Conservation (phyloP, 1,284 basidiomycete genomes). For the Rhizopogon parksii region DNA sequence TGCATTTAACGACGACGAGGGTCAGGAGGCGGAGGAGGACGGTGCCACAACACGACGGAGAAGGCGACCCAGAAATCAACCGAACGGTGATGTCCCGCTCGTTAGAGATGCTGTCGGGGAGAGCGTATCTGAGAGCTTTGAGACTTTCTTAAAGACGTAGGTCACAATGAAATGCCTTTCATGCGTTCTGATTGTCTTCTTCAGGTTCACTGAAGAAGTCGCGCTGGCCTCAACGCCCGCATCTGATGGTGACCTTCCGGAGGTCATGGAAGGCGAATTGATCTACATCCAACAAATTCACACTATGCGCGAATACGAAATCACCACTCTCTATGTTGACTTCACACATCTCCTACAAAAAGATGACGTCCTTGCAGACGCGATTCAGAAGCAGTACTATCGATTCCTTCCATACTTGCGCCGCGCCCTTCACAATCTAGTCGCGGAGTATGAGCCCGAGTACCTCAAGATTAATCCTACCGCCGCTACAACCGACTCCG, state of each 20-base stretch:
- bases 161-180: slow-evolving; percentile 25
- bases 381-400: slow-evolving; percentile 93
- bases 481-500: slow-evolving; percentile 68
- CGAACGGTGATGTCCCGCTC: slow-evolving; percentile 65
- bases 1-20: slow-evolving; percentile 52
- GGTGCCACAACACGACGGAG: slow-evolving; percentile 33
- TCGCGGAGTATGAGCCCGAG: slow-evolving; percentile 82
- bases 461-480: slow-evolving; percentile 91
- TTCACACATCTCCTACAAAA: slow-evolving; percentile 85
- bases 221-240: slow-evolving; percentile 69
- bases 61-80: slow-evolving; percentile 43
- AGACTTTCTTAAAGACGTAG: slow-evolving; percentile 85
- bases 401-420: slow-evolving; percentile 93
- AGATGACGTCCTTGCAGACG: slow-evolving; percentile 88
- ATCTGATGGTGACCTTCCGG: slow-evolving; percentile 55
- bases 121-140: slow-evolving; percentile 86
- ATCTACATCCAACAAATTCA: slow-evolving; percentile 90
- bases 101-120: slow-evolving; percentile 93
- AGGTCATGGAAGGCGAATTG: slow-evolving; percentile 54
- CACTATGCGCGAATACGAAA: slow-evolving; percentile 87
- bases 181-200: background rate
- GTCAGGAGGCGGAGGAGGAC: slow-evolving; percentile 38
- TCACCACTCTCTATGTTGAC: slow-evolving; percentile 95
- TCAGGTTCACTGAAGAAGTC: slow-evolving; percentile 78
- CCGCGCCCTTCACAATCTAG: slow-evolving; percentile 84